Conservation (phyloP, 1,284 basidiomycete genomes). For the Ustilago bromivora region DNA sequence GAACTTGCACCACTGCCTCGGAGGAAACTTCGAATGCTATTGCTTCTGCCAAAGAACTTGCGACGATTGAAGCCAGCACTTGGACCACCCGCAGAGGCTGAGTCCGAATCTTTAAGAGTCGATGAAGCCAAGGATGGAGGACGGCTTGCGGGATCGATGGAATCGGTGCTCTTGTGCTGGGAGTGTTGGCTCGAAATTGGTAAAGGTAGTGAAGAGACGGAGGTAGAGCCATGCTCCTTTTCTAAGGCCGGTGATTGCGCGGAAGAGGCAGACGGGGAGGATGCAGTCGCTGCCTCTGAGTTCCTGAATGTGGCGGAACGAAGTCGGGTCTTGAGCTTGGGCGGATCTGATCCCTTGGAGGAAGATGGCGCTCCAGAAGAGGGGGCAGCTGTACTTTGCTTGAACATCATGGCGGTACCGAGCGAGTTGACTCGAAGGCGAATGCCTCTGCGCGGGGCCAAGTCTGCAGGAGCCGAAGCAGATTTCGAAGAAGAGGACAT, state of each 20-base stretch:
- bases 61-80: slow-evolving; percentile 36
- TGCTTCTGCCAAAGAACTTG: slow-evolving; percentile 49
- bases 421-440: slow-evolving; percentile 41
- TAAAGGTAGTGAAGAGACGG: slow-evolving; percentile 4
- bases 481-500: neutral
- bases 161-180: neutral
- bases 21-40: slow-evolving; percentile 43
- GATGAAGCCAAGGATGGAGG: neutral
- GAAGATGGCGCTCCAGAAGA: neutral
- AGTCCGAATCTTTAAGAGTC: neutral
- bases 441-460: slow-evolving; percentile 22
- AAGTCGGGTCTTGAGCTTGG: slow-evolving; percentile 16
- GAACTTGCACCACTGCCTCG: slow-evolving; percentile 12
- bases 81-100: slow-evolving; percentile 4
- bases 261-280: slow-evolving; percentile 4
- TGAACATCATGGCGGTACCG: slow-evolving; percentile 35
- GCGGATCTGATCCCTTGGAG: neutral
- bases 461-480: neutral
- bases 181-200: slow-evolving; percentile 4
- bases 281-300: neutral
- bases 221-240: neutral
- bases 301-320: slow-evolving; percentile 25
- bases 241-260: neutral
- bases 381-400: slow-evolving; percentile 14
- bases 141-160: neutral